Conservation (phyloP, 345 rosid species). For the Lepidium aucheri region DNA sequence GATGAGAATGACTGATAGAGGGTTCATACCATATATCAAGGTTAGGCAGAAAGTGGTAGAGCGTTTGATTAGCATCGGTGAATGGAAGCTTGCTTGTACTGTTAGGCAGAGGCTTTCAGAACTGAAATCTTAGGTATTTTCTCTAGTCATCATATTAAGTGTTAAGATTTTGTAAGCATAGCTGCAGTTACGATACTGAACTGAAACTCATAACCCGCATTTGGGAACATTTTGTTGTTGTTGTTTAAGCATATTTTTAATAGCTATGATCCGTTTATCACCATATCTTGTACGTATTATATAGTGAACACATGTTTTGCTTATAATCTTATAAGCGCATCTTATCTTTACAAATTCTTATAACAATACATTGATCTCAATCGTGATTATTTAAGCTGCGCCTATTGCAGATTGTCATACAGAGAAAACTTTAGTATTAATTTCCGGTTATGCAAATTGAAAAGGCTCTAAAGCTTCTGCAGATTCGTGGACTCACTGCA, state of each 20-base stretch:
- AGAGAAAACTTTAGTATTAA: neutral
- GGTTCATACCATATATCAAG: conserved; percentile 70
- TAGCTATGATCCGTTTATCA: neutral
- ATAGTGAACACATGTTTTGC: neutral
- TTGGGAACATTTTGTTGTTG: conserved; percentile 1
- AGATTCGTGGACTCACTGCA: conserved; percentile 28
- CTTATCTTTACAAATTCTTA: neutral
- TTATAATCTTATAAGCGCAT: neutral
- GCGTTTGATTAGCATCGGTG: conserved; percentile 46
- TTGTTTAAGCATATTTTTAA: neutral
- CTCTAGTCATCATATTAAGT: conserved; percentile 6
- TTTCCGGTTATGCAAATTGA: neutral
- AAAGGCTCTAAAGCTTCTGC: conserved; percentile 8
- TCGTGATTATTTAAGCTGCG: conserved; percentile 15
- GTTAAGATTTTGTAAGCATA: conserved; percentile 18
- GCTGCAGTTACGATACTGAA: conserved; percentile 6
- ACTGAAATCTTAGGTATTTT: conserved; percentile 41
- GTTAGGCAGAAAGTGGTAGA: conserved; percentile 68
- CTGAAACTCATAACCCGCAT: neutral
- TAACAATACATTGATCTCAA: neutral
- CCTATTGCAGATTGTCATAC: conserved; percentile 21
- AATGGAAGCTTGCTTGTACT: conserved; percentile 54
- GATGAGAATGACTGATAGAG: conserved; percentile 62
- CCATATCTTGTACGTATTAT: neutral
- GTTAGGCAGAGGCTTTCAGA: conserved; percentile 65